Percentiles rank a stretch among this genome's conserved stretches.
Conservation (phyloP, 2,329 filamentous ascomycete species). For the Aspergillus sp. region DNA sequence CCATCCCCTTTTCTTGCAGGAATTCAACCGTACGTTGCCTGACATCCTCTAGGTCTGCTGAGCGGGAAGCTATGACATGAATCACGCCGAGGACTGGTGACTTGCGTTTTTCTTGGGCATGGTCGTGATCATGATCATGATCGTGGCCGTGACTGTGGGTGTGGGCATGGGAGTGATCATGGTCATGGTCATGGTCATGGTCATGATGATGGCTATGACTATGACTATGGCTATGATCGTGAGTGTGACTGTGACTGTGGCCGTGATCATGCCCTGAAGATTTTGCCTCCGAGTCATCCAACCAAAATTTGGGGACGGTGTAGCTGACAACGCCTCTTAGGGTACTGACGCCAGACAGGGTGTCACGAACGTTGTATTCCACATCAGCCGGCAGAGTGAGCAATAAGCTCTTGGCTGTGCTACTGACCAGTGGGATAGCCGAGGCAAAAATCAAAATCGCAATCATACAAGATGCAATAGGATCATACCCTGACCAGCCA, state of each 20-base stretch:
- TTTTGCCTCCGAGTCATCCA: slow-evolving; percentile 64
- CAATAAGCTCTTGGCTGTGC: slow-evolving; percentile 77
- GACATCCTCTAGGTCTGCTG: slow-evolving; percentile 77
- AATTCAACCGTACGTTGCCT: slow-evolving; percentile 73
- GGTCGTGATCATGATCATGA: slow-evolving; percentile 21
- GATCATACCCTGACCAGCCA: slow-evolving; percentile 93
- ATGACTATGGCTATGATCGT: slow-evolving; percentile 28
- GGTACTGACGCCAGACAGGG: slow-evolving; percentile 76
- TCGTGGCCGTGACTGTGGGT: slow-evolving; percentile 25
- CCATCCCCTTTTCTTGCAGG: slow-evolving; percentile 68
- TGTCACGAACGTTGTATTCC: slow-evolving; percentile 86
- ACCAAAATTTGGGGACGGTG: slow-evolving; percentile 86
- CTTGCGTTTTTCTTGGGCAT: slow-evolving; percentile 18
- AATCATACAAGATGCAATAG: slow-evolving; percentile 89
- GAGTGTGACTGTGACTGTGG: slow-evolving; percentile 35
- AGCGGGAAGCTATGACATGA: slow-evolving; percentile 74
- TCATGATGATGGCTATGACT: slow-evolving; percentile 27
- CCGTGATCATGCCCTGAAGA: slow-evolving; percentile 41
- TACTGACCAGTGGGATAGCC: slow-evolving; percentile 81
- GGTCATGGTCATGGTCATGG: slow-evolving; percentile 30
- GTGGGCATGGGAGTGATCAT: slow-evolving; percentile 28
- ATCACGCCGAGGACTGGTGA: slow-evolving; percentile 72
- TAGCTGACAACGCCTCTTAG: slow-evolving; percentile 84
- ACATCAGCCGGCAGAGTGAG: slow-evolving; percentile 80
- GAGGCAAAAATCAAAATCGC: slow-evolving; percentile 91